phyloP scores from a whole-genome alignment of 1,284 basidiomycete species.

The Cutaneotrichosporon cavernicola region DNA sequence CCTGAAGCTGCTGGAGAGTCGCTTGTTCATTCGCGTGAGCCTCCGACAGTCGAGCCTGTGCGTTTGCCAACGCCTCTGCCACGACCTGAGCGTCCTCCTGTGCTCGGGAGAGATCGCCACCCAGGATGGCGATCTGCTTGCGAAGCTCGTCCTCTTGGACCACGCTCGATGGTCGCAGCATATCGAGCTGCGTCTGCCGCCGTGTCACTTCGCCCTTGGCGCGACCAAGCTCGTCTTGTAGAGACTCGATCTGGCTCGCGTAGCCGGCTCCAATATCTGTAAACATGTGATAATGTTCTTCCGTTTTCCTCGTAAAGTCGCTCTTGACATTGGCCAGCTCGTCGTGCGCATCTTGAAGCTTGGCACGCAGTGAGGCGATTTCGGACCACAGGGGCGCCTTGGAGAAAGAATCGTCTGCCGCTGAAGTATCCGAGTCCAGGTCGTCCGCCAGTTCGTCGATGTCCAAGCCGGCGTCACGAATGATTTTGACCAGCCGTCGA shows the following conservation, averaged over 20 bases:
- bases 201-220: constrained; percentile 3
- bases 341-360: background rate
- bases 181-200: background rate
- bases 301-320: constrained; percentile 43
- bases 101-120: constrained; percentile 19
- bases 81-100: constrained; percentile 19
- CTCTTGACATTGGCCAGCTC: background rate
- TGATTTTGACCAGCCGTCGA: constrained; percentile 27
- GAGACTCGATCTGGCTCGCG: constrained; percentile 34
- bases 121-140: constrained; percentile 15
- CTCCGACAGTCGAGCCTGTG: background rate
- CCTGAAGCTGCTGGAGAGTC: background rate
- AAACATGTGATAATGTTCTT: constrained; percentile 43
- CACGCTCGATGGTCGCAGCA: background rate
- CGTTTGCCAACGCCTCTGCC: constrained; percentile 1
- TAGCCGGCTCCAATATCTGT: constrained; percentile 43
- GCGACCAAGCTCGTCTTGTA: constrained; percentile 30
- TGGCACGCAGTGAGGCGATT: background rate
- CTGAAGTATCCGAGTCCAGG: background rate
- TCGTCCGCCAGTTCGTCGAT: constrained; percentile 25
- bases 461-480: constrained; percentile 39
- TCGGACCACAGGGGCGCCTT: background rate
- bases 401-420: background rate
- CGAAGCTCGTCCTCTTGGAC: constrained; percentile 1
- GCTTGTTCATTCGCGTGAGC: background rate